A percentile compares a stretch with the other conserved stretches of the same genome.
Conservation (phyloP, 129 eudicot species). For the Silybum marianum region DNA sequence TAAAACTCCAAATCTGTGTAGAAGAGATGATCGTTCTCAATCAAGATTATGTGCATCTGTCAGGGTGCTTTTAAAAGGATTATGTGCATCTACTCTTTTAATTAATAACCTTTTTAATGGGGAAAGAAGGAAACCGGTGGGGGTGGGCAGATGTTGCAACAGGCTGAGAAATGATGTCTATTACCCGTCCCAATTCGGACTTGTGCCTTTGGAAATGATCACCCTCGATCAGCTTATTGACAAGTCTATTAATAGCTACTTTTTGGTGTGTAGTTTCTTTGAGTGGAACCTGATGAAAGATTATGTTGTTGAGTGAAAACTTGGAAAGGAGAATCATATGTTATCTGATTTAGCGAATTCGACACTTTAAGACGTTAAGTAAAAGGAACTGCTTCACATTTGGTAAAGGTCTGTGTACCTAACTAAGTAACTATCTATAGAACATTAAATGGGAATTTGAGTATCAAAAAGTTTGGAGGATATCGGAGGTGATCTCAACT, state of each 20-base stretch:
- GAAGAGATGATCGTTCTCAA: background rate
- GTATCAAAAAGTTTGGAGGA: background rate
- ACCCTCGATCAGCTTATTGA: background rate
- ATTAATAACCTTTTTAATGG: background rate
- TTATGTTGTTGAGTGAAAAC: conserved; percentile 12
- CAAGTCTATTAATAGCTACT: background rate
- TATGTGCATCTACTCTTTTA: background rate
- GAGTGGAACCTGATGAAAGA: background rate
- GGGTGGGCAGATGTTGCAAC: background rate
- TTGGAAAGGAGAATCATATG: background rate
- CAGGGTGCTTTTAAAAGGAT: background rate
- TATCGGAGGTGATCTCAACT: background rate
- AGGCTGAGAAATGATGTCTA: conserved; percentile 4
- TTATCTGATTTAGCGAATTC: background rate
- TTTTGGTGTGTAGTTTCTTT: background rate
- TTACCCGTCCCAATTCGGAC: background rate
- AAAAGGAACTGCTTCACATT: background rate
- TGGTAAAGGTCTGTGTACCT: background rate
- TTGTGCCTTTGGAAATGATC: conserved; percentile 8
- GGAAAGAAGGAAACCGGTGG: background rate
- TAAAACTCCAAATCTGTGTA: conserved; percentile 1
- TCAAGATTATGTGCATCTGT: conserved; percentile 13
- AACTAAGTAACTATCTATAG: background rate
- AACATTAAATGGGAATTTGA: background rate
- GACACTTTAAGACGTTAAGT: conserved; percentile 6